Evolutionary conservation across 768 basidiomycete species (phyloP).

Genomic region (Paxillus involutus): DNA sequence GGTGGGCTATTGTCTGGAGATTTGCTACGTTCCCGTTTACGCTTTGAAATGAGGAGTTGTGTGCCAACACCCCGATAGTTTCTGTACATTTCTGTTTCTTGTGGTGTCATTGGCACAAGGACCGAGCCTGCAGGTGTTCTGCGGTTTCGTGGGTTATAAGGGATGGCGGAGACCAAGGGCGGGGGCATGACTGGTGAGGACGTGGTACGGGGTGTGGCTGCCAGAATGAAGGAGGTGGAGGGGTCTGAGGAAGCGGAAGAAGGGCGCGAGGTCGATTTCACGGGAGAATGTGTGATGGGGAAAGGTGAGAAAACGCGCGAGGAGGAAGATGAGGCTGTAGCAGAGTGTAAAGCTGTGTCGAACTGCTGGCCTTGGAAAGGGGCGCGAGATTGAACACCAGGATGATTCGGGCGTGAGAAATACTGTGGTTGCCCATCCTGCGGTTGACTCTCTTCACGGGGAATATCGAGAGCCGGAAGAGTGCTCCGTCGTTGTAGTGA

Average conservation of each 20-base stretch:
- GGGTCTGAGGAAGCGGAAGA: constrained; percentile 38
- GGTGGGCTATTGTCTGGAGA: constrained; percentile 42
- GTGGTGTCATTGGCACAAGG: constrained; percentile 60
- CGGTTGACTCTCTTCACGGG: constrained; percentile 24
- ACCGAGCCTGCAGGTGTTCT: constrained; percentile 61
- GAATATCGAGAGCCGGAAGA: constrained; percentile 33
- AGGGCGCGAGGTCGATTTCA: constrained; percentile 29
- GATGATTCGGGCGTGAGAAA: constrained; percentile 25
- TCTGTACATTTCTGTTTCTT: constrained; percentile 61
- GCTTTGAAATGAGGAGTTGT: constrained; percentile 47
- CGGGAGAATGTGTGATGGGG: constrained; percentile 29
- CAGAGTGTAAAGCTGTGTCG: constrained; percentile 17
- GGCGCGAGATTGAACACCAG: constrained; percentile 18
- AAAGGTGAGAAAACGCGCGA: constrained; percentile 28
- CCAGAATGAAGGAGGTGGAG: constrained; percentile 21
- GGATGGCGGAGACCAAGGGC: constrained; percentile 36
- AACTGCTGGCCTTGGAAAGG: constrained; percentile 20
- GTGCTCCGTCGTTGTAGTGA: constrained; percentile 31
- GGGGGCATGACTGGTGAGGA: constrained; percentile 35
- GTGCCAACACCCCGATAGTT: constrained; percentile 58
- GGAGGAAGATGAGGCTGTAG: constrained; percentile 15
- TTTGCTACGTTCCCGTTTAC: constrained; percentile 46
- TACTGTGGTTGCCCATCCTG: constrained; percentile 21
- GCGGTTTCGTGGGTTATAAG: constrained; percentile 66
- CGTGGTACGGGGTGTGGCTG: constrained; percentile 27